Evolutionary conservation across 768 basidiomycete species (phyloP), one percentile per base, ranked within the genome.

Genomic region (Leccinum obscurum): DNA sequence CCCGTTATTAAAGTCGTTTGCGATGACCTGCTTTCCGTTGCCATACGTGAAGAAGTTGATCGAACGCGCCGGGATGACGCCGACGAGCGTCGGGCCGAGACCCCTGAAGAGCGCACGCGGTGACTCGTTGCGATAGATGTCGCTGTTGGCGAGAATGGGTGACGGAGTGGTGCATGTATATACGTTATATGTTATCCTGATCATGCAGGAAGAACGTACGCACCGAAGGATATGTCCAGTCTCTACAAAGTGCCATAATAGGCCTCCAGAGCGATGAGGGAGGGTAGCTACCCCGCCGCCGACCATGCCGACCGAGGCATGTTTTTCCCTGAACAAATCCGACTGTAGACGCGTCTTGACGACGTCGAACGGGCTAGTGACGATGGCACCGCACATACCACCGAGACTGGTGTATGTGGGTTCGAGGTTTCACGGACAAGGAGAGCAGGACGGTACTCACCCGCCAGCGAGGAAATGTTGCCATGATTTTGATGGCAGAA

Each of bases 21-120:
- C 95, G 54, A 97, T 90, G 58, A 96, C 75, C 50, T 88, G 89
- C 72, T 99, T 99, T 53, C 94, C 94, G 70, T 97, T 98, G 32
- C 96, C 97, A 65, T 99, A 99, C 20, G 92, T 89, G 81, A 92
- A 98, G 76, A 99, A 99, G 75, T 96, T 93, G 78, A 98, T 98
- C 4, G 95, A 95, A 56, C 95, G 87, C 0, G 96, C 96, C 0
- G 97, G 97, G 41, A 99, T 83, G 57, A 92, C 95, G 56, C 97
- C 97, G 32, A 98, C 93, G 0, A 99, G 81, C 0, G 93, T 96
- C 1, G 97, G 93, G 0, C 93, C 94, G 14, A 99, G 84, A 52
- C 97, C 97, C 70, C 90, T 95, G 81, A 98, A 98, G 0, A 98
- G 79, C 0, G 96, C 95, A 14, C 86, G 82, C 0, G 90, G 85